A percentile compares a stretch with the other conserved stretches of the same genome.
phyloP scores from a whole-genome alignment of 2,329 filamentous ascomycete species.

The Cladophialophora carrionii region DNA sequence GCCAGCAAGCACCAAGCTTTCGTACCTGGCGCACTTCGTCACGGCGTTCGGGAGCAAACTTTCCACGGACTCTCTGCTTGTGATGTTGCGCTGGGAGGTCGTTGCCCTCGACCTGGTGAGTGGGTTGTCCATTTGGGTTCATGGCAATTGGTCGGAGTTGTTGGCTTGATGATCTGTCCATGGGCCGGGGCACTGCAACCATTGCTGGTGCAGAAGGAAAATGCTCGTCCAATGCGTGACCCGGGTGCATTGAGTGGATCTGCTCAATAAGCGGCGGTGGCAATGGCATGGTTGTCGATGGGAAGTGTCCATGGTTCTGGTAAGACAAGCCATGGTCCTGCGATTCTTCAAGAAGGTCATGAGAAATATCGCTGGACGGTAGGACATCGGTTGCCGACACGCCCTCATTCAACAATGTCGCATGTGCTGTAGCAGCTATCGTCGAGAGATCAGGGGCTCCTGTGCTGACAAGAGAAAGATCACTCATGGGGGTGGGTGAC shows the following conservation, averaged over 20 bases:
- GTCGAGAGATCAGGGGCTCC: slow-evolving; percentile 50
- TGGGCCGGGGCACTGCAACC: not conserved
- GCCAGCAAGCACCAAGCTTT: slow-evolving; percentile 64
- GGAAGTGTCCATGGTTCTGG: not conserved
- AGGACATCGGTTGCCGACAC: not conserved
- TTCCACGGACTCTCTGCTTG: slow-evolving; percentile 56
- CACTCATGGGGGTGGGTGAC: slow-evolving; percentile 13
- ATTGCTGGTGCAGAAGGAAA: not conserved
- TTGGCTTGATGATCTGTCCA: not conserved
- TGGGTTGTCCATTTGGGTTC: slow-evolving; percentile 45
- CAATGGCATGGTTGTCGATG: not conserved
- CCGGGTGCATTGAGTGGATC: not conserved
- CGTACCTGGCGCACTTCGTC: slow-evolving; percentile 64
- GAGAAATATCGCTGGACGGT: slow-evolving; percentile 12
- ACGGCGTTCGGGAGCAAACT: slow-evolving; percentile 60
- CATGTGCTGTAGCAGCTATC: slow-evolving; percentile 52
- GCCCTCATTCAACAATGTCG: slow-evolving; percentile 45
- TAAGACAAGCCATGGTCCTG: slow-evolving; percentile 3
- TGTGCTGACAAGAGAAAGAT: slow-evolving; percentile 14
- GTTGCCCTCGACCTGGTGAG: slow-evolving; percentile 39
- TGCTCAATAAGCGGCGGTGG: not conserved
- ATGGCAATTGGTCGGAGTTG: slow-evolving; percentile 50
- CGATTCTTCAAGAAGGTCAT: slow-evolving; percentile 11
- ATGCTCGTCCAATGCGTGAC: not conserved
- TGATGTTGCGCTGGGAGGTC: slow-evolving; percentile 49